Percentiles rank a stretch among this genome's conserved stretches.
Evolutionary conservation across 2,329 filamentous ascomycete genomes (phyloP).

Genomic region (Madurella fahalii): DNA sequence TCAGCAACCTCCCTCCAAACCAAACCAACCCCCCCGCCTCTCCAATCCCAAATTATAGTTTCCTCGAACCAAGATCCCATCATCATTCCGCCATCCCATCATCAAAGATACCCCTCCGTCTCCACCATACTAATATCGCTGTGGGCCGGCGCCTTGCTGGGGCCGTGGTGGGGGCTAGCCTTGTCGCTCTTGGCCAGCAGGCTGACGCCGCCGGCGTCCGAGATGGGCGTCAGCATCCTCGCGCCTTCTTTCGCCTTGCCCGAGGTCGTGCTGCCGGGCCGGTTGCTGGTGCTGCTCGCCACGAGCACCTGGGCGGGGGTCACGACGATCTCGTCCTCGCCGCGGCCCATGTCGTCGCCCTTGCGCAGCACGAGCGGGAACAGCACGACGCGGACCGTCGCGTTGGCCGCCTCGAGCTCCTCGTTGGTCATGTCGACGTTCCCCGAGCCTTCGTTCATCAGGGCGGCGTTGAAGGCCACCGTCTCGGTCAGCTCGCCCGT

Average conservation of each 20-base stretch:
- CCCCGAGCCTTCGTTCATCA: slow-evolving; percentile 91
- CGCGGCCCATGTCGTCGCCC: slow-evolving; percentile 80
- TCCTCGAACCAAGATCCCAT: background rate
- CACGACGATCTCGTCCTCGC: slow-evolving; percentile 92
- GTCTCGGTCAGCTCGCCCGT: slow-evolving; percentile 86
- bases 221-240: slow-evolving; percentile 44
- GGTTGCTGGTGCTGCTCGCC: slow-evolving; percentile 36
- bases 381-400: slow-evolving; percentile 84
- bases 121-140: slow-evolving; percentile 36
- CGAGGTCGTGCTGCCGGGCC: too few relatives aligned
- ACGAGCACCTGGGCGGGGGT: slow-evolving; percentile 92
- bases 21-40: background rate
- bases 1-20: background rate
- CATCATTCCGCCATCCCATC: background rate
- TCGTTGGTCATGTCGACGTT: slow-evolving; percentile 61
- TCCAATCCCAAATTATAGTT: background rate
- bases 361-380: slow-evolving; percentile 97
- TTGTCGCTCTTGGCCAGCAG: slow-evolving; percentile 25
- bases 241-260: slow-evolving; percentile 21
- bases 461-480: slow-evolving; percentile 83
- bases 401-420: slow-evolving; percentile 69
- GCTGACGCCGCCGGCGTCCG: slow-evolving; percentile 48
- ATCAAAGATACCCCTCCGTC: slow-evolving; percentile 16
- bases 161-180: background rate
- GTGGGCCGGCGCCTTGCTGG: slow-evolving; percentile 10